These are phyloP conservation scores for Mycocentrospora acerina DNA, from an alignment of 2,329 filamentous ascomycete genomes.

Conservation along the genomic window DNA sequence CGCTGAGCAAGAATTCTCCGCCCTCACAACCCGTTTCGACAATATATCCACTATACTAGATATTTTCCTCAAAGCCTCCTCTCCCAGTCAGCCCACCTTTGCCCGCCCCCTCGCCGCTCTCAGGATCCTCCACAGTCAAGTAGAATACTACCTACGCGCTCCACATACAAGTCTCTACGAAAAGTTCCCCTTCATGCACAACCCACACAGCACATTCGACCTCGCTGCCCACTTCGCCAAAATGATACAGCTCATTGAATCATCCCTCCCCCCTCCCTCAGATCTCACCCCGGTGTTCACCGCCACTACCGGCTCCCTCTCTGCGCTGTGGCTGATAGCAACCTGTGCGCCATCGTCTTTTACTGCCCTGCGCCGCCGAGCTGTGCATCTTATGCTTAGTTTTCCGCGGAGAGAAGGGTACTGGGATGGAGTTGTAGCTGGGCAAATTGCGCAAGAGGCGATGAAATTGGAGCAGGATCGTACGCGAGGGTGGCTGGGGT, in stretches of 20 bases:
- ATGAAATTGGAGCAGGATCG: conserved; percentile 31
- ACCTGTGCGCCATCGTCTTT: conserved; percentile 21
- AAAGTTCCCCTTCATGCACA: conserved; percentile 9
- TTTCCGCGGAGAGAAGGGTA: conserved; percentile 49
- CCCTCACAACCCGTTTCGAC: conserved; percentile 10
- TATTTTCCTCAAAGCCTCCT: conserved; percentile 5
- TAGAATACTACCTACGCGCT: conserved; percentile 15
- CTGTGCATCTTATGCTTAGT: conserved; percentile 26
- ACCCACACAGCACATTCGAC: conserved; percentile 19
- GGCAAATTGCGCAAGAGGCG: conserved; percentile 26
- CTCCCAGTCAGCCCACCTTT: conserved; percentile 1
- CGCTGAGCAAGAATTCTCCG: conserved; percentile 6
- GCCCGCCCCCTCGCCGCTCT: conserved; percentile 8
- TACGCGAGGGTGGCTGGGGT: conserved; percentile 13
- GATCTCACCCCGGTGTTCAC: conserved; percentile 27
- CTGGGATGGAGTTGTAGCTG: conserved; percentile 65
- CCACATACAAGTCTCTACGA: conserved; percentile 11
- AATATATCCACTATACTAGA: conserved; percentile 8
- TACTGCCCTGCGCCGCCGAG: conserved; percentile 22
- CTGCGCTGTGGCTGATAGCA: conserved; percentile 30
- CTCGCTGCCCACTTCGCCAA: conserved; percentile 11
- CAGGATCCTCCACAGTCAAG: conserved; percentile 13
- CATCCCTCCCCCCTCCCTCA: conserved; percentile 8
- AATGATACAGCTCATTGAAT: conserved; percentile 20
- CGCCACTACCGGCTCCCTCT: conserved; percentile 22